Base-by-base conservation (phyloP, 2,329 filamentous ascomycete genomes). In the Scleromitrula shiraiana region DNA sequence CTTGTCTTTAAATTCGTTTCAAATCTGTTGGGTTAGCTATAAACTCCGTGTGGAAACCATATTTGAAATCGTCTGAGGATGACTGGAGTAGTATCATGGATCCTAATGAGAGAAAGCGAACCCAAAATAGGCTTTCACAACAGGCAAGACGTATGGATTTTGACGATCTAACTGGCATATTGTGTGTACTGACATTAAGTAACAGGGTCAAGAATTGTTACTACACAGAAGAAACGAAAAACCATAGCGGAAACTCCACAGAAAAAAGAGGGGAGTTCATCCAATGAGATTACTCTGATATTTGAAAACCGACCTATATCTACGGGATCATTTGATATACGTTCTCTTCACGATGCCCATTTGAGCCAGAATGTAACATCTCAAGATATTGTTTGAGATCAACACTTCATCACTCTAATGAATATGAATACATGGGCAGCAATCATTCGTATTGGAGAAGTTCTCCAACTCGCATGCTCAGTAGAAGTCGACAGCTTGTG, bases 31-130 rank as follows among this genome's bases (percentile, higher is more conserved):
- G 20, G 23, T 27, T 14, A 27, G 9, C 20, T n/a, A 42, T 30
- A 26, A 36, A 57, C 23, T 52, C 51, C 14, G 40, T 27, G 7
- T 57, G 55, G 55, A 52, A 50, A 38, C 46, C 49, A 3, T 53
- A 49, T 46, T 33, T 56, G 29, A 57, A 50, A 22, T 51, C 48
- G 2, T 46, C 53, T 5, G 46, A 53, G 46, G 63, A 67, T 22
- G 63, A 67, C 37, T 67, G 63, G 63, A 62, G 58, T 7, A 59
- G 59, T 14, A 55, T 65, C n/a, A 60, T 56, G 9, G 61, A 60
- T 41, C 57, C 57, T 2, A 50, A 51, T 0, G 57, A 65, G 56
- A 54, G 57, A 23, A 59, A 58, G 45, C 49, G 52, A 24, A 38
- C 51, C 20, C 56, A 63, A 41, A 62, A 61, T 45, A 50, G 53